These are phyloP conservation scores for Trametes versicolor DNA, from an alignment of 1,284 basidiomycete species.

Conservation along the genomic window DNA sequence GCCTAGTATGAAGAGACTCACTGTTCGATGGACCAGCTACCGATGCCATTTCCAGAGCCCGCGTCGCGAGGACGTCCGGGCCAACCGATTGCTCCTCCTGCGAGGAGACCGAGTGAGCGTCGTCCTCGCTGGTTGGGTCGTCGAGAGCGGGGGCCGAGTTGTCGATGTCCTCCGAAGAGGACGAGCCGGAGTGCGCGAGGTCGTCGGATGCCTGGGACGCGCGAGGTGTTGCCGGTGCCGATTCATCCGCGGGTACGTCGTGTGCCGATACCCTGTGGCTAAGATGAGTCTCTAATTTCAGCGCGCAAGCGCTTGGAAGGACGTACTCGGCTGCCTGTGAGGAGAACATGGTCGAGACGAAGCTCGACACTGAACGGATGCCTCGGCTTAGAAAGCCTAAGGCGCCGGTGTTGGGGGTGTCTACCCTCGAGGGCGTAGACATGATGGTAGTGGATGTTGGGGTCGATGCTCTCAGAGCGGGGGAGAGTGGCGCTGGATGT, in stretches of 20 bases:
- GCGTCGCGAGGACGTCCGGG: neutral
- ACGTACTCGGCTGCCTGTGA: constrained; percentile 5
- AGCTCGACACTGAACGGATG: constrained; percentile 20
- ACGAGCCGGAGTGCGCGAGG: neutral
- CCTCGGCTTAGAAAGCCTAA: constrained; percentile 25
- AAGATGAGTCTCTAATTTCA: neutral
- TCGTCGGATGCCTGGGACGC: constrained; percentile 6
- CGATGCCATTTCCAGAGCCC: neutral
- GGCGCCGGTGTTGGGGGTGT: constrained; percentile 1
- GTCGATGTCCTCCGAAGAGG: constrained; percentile 6
- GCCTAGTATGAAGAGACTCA: neutral
- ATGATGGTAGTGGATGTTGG: neutral
- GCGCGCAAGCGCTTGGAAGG: neutral
- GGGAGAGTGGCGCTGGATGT: neutral
- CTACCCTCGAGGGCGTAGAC: constrained; percentile 8
- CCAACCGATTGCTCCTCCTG: constrained; percentile 6
- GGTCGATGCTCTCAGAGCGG: neutral
- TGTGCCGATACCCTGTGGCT: neutral
- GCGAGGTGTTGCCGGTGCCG: neutral
- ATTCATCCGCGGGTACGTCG: neutral
- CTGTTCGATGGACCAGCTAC: neutral
- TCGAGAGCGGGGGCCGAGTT: neutral
- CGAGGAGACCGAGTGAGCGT: neutral
- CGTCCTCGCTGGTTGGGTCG: constrained; percentile 1
- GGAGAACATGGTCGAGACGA: constrained; percentile 13